phyloP scores from a whole-genome alignment of 345 rosid species.

The Abelmoschus esculentus region DNA sequence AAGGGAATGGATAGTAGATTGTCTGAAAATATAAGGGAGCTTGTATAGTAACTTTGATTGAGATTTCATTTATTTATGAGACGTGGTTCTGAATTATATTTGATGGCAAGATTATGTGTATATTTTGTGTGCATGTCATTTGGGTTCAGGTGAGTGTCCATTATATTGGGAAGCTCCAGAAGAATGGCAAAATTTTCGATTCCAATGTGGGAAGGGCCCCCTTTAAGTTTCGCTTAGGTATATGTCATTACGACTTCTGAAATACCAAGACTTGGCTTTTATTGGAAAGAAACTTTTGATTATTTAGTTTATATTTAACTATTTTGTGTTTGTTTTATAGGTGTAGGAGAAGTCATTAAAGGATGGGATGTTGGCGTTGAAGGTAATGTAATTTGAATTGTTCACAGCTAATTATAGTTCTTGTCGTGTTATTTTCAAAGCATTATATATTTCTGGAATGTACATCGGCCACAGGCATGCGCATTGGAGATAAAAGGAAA shows the following conservation, averaged over 20 bases:
- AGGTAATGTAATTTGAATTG: conserved; percentile 37
- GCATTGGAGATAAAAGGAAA: conserved; percentile 64
- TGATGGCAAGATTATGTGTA: neutral
- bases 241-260: conserved; percentile 1
- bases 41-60: neutral
- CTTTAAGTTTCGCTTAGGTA: conserved; percentile 80
- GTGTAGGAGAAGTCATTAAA: conserved; percentile 83
- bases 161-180: conserved; percentile 85
- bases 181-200: conserved; percentile 80
- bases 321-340: conserved; percentile 32
- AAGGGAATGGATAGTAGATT: neutral
- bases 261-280: neutral
- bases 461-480: conserved; percentile 43
- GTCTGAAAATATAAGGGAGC: neutral
- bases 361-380: conserved; percentile 98
- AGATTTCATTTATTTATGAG: neutral
- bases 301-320: neutral
- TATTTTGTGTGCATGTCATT: neutral
- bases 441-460: neutral
- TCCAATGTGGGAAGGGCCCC: conserved; percentile 74
- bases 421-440: neutral
- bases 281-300: neutral
- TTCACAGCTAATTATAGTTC: neutral
- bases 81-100: neutral
- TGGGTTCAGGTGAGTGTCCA: conserved; percentile 63